phyloP scores from a whole-genome alignment of 495 filamentous ascomycete genomes.

The Entonaema liquescens region DNA sequence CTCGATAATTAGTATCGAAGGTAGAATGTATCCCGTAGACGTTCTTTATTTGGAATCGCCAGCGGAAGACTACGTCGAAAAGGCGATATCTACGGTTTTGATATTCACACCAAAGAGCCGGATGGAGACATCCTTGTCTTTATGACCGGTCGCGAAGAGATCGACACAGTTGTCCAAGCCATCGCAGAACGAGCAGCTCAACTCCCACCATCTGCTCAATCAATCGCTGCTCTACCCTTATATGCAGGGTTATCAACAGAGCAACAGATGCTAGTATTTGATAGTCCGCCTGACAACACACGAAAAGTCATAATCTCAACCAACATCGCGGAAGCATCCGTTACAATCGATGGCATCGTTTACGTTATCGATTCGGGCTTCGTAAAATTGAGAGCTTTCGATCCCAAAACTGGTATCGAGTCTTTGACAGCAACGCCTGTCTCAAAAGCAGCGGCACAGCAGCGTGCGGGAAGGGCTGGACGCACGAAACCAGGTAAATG shows the following conservation, averaged over 20 bases:
- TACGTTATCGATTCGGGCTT: conserved; percentile 94
- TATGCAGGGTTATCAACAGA: conserved; percentile 91
- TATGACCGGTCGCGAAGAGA: conserved; percentile 92
- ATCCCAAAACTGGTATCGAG: conserved; percentile 88
- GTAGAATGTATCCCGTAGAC: conserved; percentile 91
- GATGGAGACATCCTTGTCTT: conserved; percentile 94
- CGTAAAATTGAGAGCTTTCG: conserved; percentile 89
- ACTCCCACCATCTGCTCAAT: conserved; percentile 74
- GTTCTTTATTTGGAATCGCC: conserved; percentile 83
- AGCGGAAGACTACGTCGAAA: conserved; percentile 87
- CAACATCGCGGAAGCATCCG: conserved; percentile 94
- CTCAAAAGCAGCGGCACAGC: conserved; percentile 91
- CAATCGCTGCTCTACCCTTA: conserved; percentile 80
- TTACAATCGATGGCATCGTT: conserved; percentile 92
- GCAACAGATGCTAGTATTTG: conserved; percentile 92
- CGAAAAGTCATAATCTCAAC: conserved; percentile 94
- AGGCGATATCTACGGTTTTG: conserved; percentile 88
- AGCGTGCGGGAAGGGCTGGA: conserved; percentile 91
- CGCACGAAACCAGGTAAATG: conserved; percentile 94
- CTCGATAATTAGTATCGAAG: conserved; percentile 87
- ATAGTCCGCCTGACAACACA: conserved; percentile 81
- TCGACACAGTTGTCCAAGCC: conserved; percentile 79
- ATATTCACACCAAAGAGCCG: conserved; percentile 89
- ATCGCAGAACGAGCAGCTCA: conserved; percentile 80
- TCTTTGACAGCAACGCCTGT: conserved; percentile 86